Percentiles rank a stretch among this genome's conserved stretches.
phyloP scores from a whole-genome alignment of 2,329 filamentous ascomycete species.

The Lomentospora prolificans region DNA sequence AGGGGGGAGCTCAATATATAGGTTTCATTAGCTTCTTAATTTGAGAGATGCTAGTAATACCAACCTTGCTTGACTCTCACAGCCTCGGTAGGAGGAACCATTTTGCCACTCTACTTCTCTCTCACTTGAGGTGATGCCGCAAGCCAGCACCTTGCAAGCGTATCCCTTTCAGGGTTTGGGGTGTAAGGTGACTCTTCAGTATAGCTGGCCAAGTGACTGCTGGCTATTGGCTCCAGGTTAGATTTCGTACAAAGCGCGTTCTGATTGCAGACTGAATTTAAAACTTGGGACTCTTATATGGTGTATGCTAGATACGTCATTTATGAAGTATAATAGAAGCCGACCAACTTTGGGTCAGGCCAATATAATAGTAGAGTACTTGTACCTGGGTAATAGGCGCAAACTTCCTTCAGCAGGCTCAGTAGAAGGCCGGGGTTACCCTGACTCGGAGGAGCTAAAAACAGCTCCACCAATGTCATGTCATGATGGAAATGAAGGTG shows the following conservation, averaged over 20 bases:
- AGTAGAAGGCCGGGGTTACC: neutral
- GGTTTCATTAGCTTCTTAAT: too few relatives aligned
- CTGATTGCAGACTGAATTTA: neutral
- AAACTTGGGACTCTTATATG: neutral
- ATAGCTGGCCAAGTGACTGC: neutral
- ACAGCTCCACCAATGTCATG: neutral
- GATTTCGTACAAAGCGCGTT: neutral
- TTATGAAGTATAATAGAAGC: neutral
- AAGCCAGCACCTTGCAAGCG: too few relatives aligned
- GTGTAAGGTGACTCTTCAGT: neutral
- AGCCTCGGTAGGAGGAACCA: too few relatives aligned
- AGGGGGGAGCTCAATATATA: too few relatives aligned
- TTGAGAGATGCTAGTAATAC: too few relatives aligned
- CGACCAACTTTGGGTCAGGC: neutral
- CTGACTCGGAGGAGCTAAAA: neutral
- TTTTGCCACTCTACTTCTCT: too few relatives aligned
- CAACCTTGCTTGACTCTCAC: too few relatives aligned
- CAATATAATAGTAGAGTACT: neutral
- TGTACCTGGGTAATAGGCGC: too few relatives aligned
- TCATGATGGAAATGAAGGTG: neutral
- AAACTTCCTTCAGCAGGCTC: neutral
- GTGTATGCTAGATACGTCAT: neutral
- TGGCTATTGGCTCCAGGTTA: neutral
- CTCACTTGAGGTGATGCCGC: too few relatives aligned
- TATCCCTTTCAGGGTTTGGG: too few relatives aligned